phyloP scores from a whole-genome alignment of 495 filamentous ascomycete species.

The Penicillium subrubescens region DNA sequence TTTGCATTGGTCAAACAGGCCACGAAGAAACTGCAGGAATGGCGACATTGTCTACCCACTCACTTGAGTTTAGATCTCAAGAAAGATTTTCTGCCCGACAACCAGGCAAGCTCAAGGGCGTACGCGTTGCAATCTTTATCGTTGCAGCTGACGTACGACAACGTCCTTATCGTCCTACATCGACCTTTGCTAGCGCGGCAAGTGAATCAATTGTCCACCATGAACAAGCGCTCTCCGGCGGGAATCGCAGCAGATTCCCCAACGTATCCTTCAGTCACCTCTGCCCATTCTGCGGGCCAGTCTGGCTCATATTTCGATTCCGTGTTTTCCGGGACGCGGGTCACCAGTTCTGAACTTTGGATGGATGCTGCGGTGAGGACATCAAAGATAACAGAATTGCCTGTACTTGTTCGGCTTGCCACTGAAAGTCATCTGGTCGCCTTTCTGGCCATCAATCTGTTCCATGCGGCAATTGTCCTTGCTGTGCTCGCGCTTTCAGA shows the following conservation, averaged over 20 bases:
- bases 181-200: neutral
- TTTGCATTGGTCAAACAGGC: neutral
- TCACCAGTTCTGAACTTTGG: neutral
- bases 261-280: neutral
- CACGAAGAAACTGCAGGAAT: neutral
- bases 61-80: neutral
- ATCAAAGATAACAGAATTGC: neutral
- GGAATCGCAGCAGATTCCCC: neutral
- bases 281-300: neutral
- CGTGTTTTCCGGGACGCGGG: neutral
- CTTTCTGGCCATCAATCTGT: neutral
- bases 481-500: neutral
- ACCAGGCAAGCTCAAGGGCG: neutral
- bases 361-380: neutral
- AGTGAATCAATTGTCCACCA: neutral
- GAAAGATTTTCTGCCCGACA: neutral
- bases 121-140: neutral
- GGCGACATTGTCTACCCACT: neutral
- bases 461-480: neutral
- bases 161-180: neutral
- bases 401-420: neutral
- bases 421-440: neutral
- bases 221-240: neutral
- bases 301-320: neutral
- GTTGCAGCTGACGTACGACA: neutral